These are phyloP conservation scores for Entrophospora sp. DNA, from an alignment of 192 early-diverging fungal species.

Conservation along the genomic window DNA sequence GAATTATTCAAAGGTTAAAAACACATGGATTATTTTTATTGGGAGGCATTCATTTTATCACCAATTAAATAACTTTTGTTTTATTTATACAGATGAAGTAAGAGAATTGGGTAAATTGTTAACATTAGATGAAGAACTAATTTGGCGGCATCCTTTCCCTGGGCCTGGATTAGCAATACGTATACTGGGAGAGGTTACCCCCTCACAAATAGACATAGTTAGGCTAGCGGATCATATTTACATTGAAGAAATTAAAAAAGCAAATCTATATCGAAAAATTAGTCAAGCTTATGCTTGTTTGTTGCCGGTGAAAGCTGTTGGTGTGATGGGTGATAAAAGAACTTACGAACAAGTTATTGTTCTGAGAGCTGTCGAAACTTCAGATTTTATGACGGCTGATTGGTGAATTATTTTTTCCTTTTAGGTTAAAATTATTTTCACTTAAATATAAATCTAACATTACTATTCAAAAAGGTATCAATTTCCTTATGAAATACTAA, in stretches of 20 bases:
- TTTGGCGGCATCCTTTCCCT: constrained; percentile 99
- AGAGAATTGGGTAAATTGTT: constrained; percentile 89
- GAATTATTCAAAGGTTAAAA: constrained; percentile 82
- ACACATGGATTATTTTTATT: background rate
- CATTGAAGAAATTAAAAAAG: constrained; percentile 98
- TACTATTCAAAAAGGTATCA: constrained; percentile 44
- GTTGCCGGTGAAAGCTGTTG: constrained; percentile 89
- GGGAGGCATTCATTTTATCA: background rate
- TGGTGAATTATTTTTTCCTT: too few species aligned
- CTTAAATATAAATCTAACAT: too few species aligned
- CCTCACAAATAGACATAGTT: constrained; percentile 88
- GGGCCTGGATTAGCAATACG: constrained; percentile 99
- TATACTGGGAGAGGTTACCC: constrained; percentile 92
- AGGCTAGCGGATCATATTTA: constrained; percentile 94
- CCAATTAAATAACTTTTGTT: background rate
- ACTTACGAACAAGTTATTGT: constrained; percentile 99
- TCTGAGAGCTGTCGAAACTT: constrained; percentile 91
- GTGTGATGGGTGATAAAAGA: constrained; percentile 98
- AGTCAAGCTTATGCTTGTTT: constrained; percentile 97
- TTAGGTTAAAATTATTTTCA: too few species aligned
- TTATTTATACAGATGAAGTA: constrained; percentile 71
- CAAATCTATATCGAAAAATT: constrained; percentile 92
- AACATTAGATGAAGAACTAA: constrained; percentile 83
- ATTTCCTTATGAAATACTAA: constrained; percentile 80
- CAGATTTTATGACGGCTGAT: constrained; percentile 99